Percentiles rank a stretch among this genome's conserved stretches.
Conservation (phyloP, 805 yeast species). For the Lipomyces orientalis region DNA sequence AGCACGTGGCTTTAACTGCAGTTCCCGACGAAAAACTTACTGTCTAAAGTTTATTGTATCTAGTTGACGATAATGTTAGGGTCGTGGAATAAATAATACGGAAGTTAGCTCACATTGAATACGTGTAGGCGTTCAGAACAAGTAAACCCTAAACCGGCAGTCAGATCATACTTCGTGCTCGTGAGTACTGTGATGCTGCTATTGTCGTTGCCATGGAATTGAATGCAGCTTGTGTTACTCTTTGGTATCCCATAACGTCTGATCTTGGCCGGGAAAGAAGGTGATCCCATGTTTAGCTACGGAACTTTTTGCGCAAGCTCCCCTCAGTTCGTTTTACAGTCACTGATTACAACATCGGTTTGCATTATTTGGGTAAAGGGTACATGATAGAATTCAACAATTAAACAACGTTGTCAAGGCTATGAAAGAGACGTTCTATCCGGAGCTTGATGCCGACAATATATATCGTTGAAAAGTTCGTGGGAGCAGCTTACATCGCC, state of each 20-base stretch:
- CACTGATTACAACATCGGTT: constrained; percentile 48
- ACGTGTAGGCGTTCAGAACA: no score
- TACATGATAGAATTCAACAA: constrained; percentile 56
- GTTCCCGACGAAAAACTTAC: no score
- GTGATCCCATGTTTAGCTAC: constrained; percentile 23
- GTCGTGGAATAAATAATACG: no score
- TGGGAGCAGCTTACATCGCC: constrained; percentile 4
- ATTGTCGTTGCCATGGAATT: constrained; percentile 52
- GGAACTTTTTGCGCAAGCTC: constrained; percentile 36
- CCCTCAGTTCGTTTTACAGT: constrained; percentile 49
- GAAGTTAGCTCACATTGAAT: no score
- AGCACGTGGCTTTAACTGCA: no score
- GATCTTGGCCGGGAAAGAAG: constrained; percentile 51
- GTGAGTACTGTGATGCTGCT: constrained; percentile 59
- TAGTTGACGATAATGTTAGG: no score
- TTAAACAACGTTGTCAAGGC: constrained; percentile 48
- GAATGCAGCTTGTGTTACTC: constrained; percentile 62
- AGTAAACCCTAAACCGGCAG: no score
- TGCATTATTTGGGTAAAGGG: constrained; percentile 63
- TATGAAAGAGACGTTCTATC: constrained; percentile 54
- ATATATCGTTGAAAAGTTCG: constrained; percentile 48
- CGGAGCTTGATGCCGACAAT: constrained; percentile 55
- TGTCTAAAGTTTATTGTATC: no score
- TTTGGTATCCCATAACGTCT: constrained; percentile 54
- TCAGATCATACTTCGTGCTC: constrained; percentile 56